These are phyloP conservation scores for Fagopyrum homotropicum DNA, from an alignment of 148 eudicot species.

Conservation along the genomic window DNA sequence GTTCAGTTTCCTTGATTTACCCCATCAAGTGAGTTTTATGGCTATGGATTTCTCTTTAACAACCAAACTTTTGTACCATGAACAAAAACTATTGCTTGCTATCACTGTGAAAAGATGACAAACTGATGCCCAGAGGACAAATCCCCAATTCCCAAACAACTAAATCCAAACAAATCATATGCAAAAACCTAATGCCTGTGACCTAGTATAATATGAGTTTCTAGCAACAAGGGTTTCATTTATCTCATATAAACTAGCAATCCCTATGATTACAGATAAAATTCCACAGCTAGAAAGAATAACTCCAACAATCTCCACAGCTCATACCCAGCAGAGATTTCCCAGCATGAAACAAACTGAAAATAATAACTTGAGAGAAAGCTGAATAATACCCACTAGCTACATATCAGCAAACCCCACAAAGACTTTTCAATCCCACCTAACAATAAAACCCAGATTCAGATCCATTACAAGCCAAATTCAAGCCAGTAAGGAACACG, in stretches of 20 bases:
- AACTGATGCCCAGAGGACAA: neutral
- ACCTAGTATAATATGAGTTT: neutral
- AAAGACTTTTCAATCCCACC: constrained; percentile 6
- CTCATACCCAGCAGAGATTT: neutral
- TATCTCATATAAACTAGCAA: neutral
- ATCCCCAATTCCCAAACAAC: neutral
- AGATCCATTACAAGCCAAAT: constrained; percentile 12
- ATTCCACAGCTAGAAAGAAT: neutral
- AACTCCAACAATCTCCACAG: neutral
- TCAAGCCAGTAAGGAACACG: constrained; percentile 1
- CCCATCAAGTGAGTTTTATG: neutral
- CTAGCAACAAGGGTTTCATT: neutral
- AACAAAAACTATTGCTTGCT: neutral
- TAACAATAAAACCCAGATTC: constrained; percentile 8
- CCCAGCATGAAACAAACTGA: constrained; percentile 5
- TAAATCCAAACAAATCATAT: neutral
- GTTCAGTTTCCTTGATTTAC: neutral
- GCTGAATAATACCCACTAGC: neutral
- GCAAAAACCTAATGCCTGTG: neutral
- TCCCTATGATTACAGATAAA: neutral
- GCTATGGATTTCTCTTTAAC: neutral
- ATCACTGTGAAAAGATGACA: neutral
- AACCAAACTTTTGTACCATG: neutral
- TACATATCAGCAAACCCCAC: neutral
- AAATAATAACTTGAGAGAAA: neutral